Evolutionary conservation across 257 asterid species (phyloP).

Genomic region (Nicotiana knightiana): DNA sequence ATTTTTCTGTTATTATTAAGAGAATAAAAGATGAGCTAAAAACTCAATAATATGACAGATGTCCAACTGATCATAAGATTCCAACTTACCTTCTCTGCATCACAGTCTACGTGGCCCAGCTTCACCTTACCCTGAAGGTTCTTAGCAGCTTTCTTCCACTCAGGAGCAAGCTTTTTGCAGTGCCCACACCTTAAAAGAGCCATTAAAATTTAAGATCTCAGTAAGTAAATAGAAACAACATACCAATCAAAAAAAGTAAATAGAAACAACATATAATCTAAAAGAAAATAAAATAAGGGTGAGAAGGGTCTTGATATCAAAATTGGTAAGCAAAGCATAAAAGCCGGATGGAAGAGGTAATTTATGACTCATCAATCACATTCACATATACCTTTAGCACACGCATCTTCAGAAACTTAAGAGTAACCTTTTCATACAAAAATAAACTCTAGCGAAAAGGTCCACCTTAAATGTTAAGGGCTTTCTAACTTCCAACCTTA

Average conservation of each 20-base stretch:
- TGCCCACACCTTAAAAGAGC: slow-evolving; percentile 78
- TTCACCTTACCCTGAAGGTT: slow-evolving; percentile 88
- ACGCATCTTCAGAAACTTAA: background rate
- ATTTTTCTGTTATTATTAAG: background rate
- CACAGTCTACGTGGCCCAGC: slow-evolving; percentile 97
- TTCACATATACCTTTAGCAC: background rate
- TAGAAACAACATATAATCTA: background rate
- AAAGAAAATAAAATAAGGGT: background rate
- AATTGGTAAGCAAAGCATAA: background rate
- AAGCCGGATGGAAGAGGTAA: background rate
- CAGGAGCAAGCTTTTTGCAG: slow-evolving; percentile 98
- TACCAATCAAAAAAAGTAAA: background rate
- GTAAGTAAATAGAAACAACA: background rate
- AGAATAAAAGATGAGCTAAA: background rate
- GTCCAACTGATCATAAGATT: background rate
- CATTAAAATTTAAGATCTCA: background rate
- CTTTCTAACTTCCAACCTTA: background rate
- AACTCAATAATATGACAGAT: background rate
- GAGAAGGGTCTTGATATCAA: background rate
- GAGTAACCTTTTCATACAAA: background rate
- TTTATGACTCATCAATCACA: background rate
- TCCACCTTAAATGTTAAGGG: background rate
- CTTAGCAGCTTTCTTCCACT: slow-evolving; percentile 96
- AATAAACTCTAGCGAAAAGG: background rate
- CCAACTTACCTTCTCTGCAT: slow-evolving; percentile 69